Base-by-base conservation (phyloP, 176 grass and related monocot genomes). In the Coix lacrymajobi region DNA sequence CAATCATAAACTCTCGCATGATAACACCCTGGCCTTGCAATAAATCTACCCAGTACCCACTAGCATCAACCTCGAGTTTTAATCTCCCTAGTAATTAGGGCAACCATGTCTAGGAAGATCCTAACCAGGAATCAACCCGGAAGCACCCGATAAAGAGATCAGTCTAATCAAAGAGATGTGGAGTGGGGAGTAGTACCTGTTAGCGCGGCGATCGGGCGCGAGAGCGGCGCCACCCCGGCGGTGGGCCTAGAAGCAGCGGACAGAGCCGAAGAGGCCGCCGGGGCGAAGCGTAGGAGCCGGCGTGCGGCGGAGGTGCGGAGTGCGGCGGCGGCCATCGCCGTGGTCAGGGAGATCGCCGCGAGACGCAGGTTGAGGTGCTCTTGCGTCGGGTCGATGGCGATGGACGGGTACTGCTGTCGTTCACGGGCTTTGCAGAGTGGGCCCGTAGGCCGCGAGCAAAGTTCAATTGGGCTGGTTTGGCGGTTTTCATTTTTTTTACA, bases 251-350 rank as follows among this genome's bases (percentile, higher is more conserved):
- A 86, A 44, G 79, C 54, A 5, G 71, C n/a, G 30, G 91, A 85
- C 25, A 89, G 62, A 30, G 83, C 65, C 15, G 84, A 82, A 1
- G 62, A 69, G 52, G 76, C 32, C 16, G 73, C 78, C 39, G 78
- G 77, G 30, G 74, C 83, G 39, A 93, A 20, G 11, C 83, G 81
- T 3, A 89, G 62, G 11, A 89, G 39, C 28, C 86, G 77, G 25
- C 84, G 88, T n/a, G 81, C 51, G 56, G 80, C 71, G 36, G 87
- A 77, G 66, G 86, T 87, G 46, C 88, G 91, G 86, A 96, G 87
- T 75, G 88, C 77, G 63, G 62, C 62, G 66, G 66, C 77, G 12
- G 94, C 91, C 94, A 93, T 97, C 73, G 78, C 62, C 69, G 30
- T 79, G 66, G 66, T 38, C 51, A 38, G 26, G 40, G 70, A 85